A percentile compares a stretch with the other conserved stretches of the same genome.
Conservation (phyloP, 345 rosid species). For the Clausena lansium region DNA sequence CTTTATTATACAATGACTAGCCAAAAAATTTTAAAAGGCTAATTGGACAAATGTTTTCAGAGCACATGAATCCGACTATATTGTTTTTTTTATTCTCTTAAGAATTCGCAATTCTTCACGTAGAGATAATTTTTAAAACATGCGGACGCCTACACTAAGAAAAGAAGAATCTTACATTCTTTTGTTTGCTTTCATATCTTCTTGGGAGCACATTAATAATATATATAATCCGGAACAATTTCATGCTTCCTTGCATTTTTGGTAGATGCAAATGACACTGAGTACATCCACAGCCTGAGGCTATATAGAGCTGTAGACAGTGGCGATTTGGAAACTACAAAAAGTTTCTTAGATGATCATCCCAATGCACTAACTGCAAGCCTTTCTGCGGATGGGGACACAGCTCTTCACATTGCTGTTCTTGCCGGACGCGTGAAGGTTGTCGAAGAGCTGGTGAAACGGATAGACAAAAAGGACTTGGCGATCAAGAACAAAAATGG, state of each 20-base stretch:
- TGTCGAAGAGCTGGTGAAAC: slow-evolving; percentile 46
- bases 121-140: too few species aligned
- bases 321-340: slow-evolving; percentile 53
- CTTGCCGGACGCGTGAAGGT: slow-evolving; percentile 60
- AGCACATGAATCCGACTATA: too few species aligned
- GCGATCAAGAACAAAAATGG: slow-evolving; percentile 33
- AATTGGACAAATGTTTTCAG: too few species aligned
- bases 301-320: slow-evolving; percentile 57
- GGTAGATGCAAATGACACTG: slow-evolving; percentile 13
- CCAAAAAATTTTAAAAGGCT: too few species aligned
- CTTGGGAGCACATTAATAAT: too few species aligned
- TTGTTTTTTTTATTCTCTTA: too few species aligned
- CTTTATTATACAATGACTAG: too few species aligned
- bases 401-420: slow-evolving; percentile 61
- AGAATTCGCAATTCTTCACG: too few species aligned
- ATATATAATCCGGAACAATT: too few species aligned
- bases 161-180: too few species aligned
- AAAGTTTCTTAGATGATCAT: slow-evolving; percentile 34
- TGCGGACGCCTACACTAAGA: too few species aligned
- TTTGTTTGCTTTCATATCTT: too few species aligned
- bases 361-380: slow-evolving; percentile 40
- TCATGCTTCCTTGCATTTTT: background rate
- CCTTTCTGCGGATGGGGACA: slow-evolving; percentile 45
- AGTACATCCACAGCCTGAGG: slow-evolving; percentile 28
- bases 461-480: slow-evolving; percentile 24